Conservation (phyloP, 31 red algal species). For the Endocladia muricata region DNA sequence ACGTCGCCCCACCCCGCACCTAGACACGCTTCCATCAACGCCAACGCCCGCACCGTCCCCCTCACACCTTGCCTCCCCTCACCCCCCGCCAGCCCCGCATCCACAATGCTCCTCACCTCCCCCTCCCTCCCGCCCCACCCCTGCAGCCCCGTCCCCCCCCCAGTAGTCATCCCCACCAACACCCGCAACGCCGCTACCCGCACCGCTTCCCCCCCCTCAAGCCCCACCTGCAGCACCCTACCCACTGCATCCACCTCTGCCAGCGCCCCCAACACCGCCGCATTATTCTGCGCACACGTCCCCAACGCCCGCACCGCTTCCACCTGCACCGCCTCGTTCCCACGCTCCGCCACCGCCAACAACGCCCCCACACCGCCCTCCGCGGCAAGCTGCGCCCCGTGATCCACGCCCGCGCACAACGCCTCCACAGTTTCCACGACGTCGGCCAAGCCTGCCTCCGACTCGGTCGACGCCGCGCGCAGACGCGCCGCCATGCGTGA, state of each 20-base stretch:
- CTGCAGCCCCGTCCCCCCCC: slow-evolving; percentile 8
- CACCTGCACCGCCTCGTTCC: background rate
- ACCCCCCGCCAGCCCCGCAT: slow-evolving; percentile 1
- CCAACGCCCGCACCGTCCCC: slow-evolving; percentile 42
- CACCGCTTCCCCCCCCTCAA: background rate
- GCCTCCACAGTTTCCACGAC: slow-evolving; percentile 30
- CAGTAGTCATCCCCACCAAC: slow-evolving; percentile 24
- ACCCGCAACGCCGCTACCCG: slow-evolving; percentile 45
- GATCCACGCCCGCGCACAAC: slow-evolving; percentile 51
- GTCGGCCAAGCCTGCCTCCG: background rate
- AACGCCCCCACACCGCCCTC: slow-evolving; percentile 40
- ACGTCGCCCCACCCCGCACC: slow-evolving; percentile 11
- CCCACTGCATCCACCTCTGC: slow-evolving; percentile 27
- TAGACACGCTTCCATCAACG: slow-evolving; percentile 29
- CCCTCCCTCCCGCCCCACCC: slow-evolving; percentile 1
- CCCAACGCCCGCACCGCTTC: slow-evolving; percentile 24
- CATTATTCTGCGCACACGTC: slow-evolving; percentile 69
- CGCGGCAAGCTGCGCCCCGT: slow-evolving; percentile 49
- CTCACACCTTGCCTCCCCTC: slow-evolving; percentile 32
- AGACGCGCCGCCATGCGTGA: slow-evolving; percentile 12
- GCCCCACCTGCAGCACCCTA: slow-evolving; percentile 3
- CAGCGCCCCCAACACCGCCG: slow-evolving; percentile 40
- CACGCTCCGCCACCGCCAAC: slow-evolving; percentile 8
- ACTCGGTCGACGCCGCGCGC: background rate
- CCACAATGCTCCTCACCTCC: slow-evolving; percentile 24